Evolutionary conservation across 1,284 basidiomycete species (phyloP), one percentile per base, ranked within the genome.

Genomic region (Neolentinus lepideus): DNA sequence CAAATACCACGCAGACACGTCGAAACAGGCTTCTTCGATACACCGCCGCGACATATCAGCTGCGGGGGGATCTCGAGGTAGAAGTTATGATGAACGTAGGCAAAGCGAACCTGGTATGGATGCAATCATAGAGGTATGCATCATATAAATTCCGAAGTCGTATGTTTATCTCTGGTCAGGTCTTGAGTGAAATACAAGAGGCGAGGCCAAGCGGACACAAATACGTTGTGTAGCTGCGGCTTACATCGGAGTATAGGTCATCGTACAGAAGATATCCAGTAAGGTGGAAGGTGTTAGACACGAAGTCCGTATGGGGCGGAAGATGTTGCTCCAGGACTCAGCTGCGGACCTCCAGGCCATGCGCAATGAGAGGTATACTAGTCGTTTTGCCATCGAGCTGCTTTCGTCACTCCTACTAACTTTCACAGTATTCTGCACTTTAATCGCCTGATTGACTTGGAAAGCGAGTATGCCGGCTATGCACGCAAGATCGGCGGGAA

Each of bases 261-360:
- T 81, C 19, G 59, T 79, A 19, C 66, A 65, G 50, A 76, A 75
- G 31, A 69, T 81, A 36, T 66, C 67, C 0, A 68, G 67, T 36
- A 75, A 69, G 46, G 75, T 80, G 54, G 70, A 70, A 29, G 67
- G 64, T 50, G 69, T 78, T 25, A 70, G 64, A 53, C 70, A 65
- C n/a, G 72, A 76, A 21, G 69, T 76, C 14, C 73, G 72, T 11
- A 61, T 62, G 4, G 73, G 72, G 29, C 69, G 74, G 52, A 66
- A 74, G 24, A 66, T 64, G 25, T 69, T 83, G 27, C 63, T 80
- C 14, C 69, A 66, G 3, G 70, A 73, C 33, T 75, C 76, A 25
- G 66, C 69, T 1, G 66, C 67, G 9, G 75, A 78, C 50, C 61
- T 83, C 12, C 61, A 66, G 38, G 54, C 57, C 2, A 72, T 78